Evolutionary conservation across 1,139 yeast genomes (phyloP), one percentile per base, ranked within the genome.

Genomic region (Insectozyma bohioensis): DNA sequence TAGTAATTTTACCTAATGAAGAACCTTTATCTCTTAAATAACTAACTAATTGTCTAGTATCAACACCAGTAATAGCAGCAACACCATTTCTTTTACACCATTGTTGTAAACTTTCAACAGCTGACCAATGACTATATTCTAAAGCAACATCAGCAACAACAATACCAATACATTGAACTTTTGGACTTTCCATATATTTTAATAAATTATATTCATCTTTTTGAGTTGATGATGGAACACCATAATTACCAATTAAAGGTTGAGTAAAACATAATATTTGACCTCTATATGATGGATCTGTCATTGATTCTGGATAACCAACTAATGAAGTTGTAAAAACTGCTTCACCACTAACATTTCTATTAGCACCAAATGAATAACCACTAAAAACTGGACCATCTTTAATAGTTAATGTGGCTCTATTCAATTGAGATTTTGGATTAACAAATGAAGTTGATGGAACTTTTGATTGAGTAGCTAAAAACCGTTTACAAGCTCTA

Each of bases 231-330:
- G 95, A 83, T 24, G 98, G 98, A 23, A 92, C 98, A 60, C 98
- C 98, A 61, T 92, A 92, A 63, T 92, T 92, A 41, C 98, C 98
- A 54, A 92, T 87, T 55, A 92, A 74, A 16, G 98, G 98, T 62
- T 90, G 97, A 7, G 98, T 92, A 64, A 92, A 88, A 45, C 94
- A 95, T 49, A 92, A 78, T 46, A 92, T 90, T 66, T 92, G 98
- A 30, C 97, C 98, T 52, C 80, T 80, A 62, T 92, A 92, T 5
- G 96, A 87, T 25, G 98, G 98, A 60, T 92, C 98, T 17, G 97
- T 90, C 96, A 92, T 90, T 14, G 96, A 86, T 63, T 92, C 98
- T 7, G 97, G 97, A 60, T 92, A 92, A 12, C 98, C 98, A 10
- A 92, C 98, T 54, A 92, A 72, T 5, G 97, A 92, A 22, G 98